A percentile compares a stretch with the other conserved stretches of the same genome.
Conservation (phyloP, 768 basidiomycete genomes). For the Mrakia blollopis region DNA sequence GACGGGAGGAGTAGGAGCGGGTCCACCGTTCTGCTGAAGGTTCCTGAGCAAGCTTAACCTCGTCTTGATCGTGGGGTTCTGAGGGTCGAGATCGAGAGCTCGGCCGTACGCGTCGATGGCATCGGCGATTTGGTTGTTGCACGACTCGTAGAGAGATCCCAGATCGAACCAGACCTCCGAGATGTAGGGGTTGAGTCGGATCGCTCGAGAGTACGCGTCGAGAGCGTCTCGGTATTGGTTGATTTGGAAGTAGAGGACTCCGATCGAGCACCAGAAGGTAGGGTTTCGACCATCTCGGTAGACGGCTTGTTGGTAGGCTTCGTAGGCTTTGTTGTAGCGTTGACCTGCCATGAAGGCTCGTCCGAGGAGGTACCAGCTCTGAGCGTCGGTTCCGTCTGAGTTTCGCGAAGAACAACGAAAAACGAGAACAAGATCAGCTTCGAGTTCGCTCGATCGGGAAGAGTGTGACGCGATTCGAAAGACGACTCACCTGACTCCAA, state of each 20-base stretch:
- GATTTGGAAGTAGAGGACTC: conserved; percentile 98
- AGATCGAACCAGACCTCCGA: conserved; percentile 94
- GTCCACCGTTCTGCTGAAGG: conserved; percentile 67
- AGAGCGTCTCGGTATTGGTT: conserved; percentile 98
- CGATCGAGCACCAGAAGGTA: conserved; percentile 99
- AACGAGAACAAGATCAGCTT: background rate
- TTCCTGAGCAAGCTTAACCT: conserved; percentile 71
- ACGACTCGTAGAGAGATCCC: conserved; percentile 92
- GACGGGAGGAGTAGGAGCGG: conserved; percentile 75
- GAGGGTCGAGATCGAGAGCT: conserved; percentile 87
- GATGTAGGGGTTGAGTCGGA: conserved; percentile 98
- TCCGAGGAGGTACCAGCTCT: conserved; percentile 97
- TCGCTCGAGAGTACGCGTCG: conserved; percentile 97
- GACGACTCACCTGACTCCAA: conserved; percentile 77
- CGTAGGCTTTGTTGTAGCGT: conserved; percentile 99
- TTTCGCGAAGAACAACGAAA: too few relatives aligned
- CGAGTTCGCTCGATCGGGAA: background rate
- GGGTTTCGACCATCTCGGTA: conserved; percentile 98
- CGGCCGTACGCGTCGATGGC: conserved; percentile 97
- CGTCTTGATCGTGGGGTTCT: conserved; percentile 73
- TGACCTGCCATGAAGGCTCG: conserved; percentile 98
- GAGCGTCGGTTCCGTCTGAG: conserved; percentile 85
- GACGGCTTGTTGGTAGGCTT: conserved; percentile 98
- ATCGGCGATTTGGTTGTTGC: conserved; percentile 98
- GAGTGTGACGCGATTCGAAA: too few relatives aligned